Conservation (phyloP, 1,284 basidiomycete genomes). For the Salmacisia buchloeana region DNA sequence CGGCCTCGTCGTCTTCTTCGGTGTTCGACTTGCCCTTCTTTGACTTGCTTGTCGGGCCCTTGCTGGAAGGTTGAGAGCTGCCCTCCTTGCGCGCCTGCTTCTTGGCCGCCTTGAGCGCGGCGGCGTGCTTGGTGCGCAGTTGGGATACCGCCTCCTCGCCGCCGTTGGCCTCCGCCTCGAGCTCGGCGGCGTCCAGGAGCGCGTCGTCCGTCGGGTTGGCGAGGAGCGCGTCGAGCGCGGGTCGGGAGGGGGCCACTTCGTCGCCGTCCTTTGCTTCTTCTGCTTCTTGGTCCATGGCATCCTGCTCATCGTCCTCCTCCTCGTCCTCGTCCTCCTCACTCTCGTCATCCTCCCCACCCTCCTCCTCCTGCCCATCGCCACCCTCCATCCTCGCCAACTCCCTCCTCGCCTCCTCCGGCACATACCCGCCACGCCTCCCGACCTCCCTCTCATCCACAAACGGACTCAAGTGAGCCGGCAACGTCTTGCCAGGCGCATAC, state of each 20-base stretch:
- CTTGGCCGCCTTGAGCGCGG: constrained; percentile 35
- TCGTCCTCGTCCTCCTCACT: constrained; percentile 23
- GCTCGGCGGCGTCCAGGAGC: constrained; percentile 77
- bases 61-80: neutral
- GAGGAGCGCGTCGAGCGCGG: constrained; percentile 53
- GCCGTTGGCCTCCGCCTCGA: constrained; percentile 86
- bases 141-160: constrained; percentile 76
- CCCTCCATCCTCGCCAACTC: constrained; percentile 54
- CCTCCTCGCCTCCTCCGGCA: constrained; percentile 50
- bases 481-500: constrained; percentile 76
- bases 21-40: constrained; percentile 14
- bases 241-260: constrained; percentile 18
- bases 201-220: constrained; percentile 60
- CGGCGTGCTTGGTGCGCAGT: constrained; percentile 53
- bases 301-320: constrained; percentile 28
- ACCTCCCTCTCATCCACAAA: constrained; percentile 73
- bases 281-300: constrained; percentile 52
- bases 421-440: constrained; percentile 52
- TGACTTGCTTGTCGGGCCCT: constrained; percentile 17
- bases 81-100: constrained; percentile 17
- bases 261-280: constrained; percentile 52
- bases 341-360: constrained; percentile 57
- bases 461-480: constrained; percentile 93
- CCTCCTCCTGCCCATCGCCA: constrained; percentile 59
- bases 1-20: constrained; percentile 64